Evolutionary conservation across 2,329 filamentous ascomycete genomes (phyloP).

Genomic region (Venturia asperata): DNA sequence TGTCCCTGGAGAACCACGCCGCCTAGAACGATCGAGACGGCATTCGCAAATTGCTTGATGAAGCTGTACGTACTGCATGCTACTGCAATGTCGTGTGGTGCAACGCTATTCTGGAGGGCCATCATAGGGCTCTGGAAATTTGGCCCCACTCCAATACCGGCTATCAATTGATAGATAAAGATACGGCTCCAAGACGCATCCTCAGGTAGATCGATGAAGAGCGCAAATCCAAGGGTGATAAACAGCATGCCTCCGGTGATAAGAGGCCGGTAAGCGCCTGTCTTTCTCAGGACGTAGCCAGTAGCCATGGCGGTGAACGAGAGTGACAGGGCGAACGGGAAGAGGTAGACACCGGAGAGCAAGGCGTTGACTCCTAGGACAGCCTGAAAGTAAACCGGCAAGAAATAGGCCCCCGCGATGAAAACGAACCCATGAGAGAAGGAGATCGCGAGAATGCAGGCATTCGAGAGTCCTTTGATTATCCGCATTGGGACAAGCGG

Average conservation of each 20-base stretch:
- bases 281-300: slow-evolving; percentile 37
- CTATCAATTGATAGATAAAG: slow-evolving; percentile 44
- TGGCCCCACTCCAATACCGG: slow-evolving; percentile 45
- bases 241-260: slow-evolving; percentile 30
- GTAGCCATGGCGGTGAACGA: slow-evolving; percentile 55
- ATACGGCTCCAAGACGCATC: slow-evolving; percentile 34
- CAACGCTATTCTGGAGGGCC: slow-evolving; percentile 48
- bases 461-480: slow-evolving; percentile 59
- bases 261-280: slow-evolving; percentile 29
- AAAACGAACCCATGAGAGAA: slow-evolving; percentile 72
- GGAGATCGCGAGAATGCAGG: slow-evolving; percentile 57
- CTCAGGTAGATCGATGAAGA: slow-evolving; percentile 33
- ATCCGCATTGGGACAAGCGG: slow-evolving; percentile 70
- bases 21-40: slow-evolving; percentile 44
- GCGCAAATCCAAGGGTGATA: slow-evolving; percentile 33
- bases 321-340: slow-evolving; percentile 62
- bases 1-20: slow-evolving; percentile 46
- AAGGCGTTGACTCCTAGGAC: slow-evolving; percentile 62
- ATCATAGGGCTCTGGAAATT: slow-evolving; percentile 51
- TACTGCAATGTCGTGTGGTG: slow-evolving; percentile 42
- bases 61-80: slow-evolving; percentile 49
- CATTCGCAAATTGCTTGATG: slow-evolving; percentile 38
- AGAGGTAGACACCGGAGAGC: slow-evolving; percentile 64
- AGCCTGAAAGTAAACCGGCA: slow-evolving; percentile 79
- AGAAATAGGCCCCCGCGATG: slow-evolving; percentile 70